Conservation (phyloP, 73 alveolate genomes). For the Paramecium sexaurelia region DNA sequence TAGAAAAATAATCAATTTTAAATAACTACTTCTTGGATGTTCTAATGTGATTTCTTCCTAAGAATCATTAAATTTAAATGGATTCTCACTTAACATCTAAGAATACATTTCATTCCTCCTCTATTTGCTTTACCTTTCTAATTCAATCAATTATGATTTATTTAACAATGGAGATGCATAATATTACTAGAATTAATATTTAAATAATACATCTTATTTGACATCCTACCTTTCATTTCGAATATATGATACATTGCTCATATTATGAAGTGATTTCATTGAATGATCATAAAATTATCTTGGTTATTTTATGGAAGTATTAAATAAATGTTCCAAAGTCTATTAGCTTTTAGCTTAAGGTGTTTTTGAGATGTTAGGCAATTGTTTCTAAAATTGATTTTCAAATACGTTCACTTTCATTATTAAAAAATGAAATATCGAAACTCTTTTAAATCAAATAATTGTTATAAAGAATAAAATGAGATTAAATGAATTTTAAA, state of each 20-base stretch:
- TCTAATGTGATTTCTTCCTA: background rate
- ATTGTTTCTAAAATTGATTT: background rate
- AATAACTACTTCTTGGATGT: conserved; percentile 3
- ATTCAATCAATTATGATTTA: background rate
- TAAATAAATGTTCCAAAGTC: background rate
- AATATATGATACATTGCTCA: conserved; percentile 14
- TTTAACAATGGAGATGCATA: conserved; percentile 14
- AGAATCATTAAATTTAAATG: conserved; percentile 8
- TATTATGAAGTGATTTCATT: background rate
- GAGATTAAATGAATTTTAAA: background rate
- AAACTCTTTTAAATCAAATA: background rate
- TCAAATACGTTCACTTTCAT: background rate
- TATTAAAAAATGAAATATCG: background rate
- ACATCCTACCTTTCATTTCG: background rate
- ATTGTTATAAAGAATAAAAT: background rate
- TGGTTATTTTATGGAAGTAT: background rate
- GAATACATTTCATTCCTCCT: conserved; percentile 50
- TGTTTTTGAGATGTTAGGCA: background rate
- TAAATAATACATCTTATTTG: background rate
- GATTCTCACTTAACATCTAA: conserved; percentile 37
- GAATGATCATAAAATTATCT: background rate
- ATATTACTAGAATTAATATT: conserved; percentile 4
- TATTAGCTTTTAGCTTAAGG: conserved; percentile 15
- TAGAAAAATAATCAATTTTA: background rate
- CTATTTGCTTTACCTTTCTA: conserved; percentile 20